Evolutionary conservation across 305 asterid genomes (phyloP).

Genomic region (Fraxinus dipetala): DNA sequence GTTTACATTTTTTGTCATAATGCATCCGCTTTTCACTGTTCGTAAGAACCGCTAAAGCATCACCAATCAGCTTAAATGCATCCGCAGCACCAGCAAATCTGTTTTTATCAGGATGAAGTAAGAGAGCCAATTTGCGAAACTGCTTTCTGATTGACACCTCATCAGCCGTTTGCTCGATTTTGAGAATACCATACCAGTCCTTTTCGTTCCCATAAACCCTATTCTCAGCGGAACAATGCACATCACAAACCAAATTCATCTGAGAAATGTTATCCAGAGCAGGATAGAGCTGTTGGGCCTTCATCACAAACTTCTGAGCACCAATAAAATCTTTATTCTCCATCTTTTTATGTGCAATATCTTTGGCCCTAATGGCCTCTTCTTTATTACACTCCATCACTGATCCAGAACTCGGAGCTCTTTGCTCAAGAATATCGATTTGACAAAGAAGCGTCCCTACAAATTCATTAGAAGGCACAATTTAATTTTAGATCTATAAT

Average conservation of each 20-base stretch:
- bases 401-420: background rate
- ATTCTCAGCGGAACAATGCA: slow-evolving; percentile 46
- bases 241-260: slow-evolving; percentile 55
- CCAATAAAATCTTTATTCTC: slow-evolving; percentile 43
- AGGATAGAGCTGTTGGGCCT: slow-evolving; percentile 51
- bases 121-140: slow-evolving; percentile 46
- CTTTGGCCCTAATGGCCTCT: slow-evolving; percentile 45
- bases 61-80: slow-evolving; percentile 50
- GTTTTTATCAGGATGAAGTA: slow-evolving; percentile 65
- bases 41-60: slow-evolving; percentile 45
- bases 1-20: slow-evolving; percentile 6
- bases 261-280: slow-evolving; percentile 38
- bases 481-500: background rate
- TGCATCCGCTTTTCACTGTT: slow-evolving; percentile 29
- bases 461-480: background rate
- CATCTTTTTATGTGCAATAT: slow-evolving; percentile 48
- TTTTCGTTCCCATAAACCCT: slow-evolving; percentile 32
- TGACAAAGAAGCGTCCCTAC: slow-evolving; percentile 16
- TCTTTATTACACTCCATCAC: slow-evolving; percentile 47
- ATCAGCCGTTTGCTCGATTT: slow-evolving; percentile 43
- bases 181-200: slow-evolving; percentile 50
- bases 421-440: slow-evolving; percentile 1
- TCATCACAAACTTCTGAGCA: slow-evolving; percentile 38
- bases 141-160: slow-evolving; percentile 40
- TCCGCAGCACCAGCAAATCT: slow-evolving; percentile 52